These are phyloP conservation scores for Hypoxylon trugodes DNA, from an alignment of 495 filamentous ascomycete species.

Conservation along the genomic window DNA sequence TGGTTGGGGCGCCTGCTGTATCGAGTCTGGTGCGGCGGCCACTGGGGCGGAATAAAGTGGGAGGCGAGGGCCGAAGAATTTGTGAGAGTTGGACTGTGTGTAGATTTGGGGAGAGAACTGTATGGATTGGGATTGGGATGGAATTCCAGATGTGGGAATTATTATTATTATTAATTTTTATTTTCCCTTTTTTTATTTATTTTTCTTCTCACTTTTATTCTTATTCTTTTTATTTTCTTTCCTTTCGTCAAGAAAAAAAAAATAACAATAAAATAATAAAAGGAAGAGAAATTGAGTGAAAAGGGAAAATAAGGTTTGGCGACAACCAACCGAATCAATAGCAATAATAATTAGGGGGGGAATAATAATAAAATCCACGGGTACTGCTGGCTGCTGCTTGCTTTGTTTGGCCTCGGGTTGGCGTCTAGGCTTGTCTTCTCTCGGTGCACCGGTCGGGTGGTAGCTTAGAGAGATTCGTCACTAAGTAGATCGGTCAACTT, in stretches of 20 bases:
- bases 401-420: slow-evolving; percentile 44
- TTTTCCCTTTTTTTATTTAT: slow-evolving; percentile 31
- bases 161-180: slow-evolving; percentile 27
- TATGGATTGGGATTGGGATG: too few species aligned
- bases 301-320: slow-evolving; percentile 33
- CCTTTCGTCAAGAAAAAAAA: slow-evolving; percentile 42
- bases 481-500: not conserved
- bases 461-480: slow-evolving; percentile 14
- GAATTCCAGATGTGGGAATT: slow-evolving; percentile 37
- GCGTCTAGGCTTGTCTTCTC: slow-evolving; percentile 39
- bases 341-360: slow-evolving; percentile 7
- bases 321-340: too few species aligned
- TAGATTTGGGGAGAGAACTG: too few species aligned
- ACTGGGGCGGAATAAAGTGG: slow-evolving; percentile 52
- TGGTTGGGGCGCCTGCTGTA: slow-evolving; percentile 62
- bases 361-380: slow-evolving; percentile 17
- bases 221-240: slow-evolving; percentile 41
- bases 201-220: slow-evolving; percentile 42
- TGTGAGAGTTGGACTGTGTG: too few species aligned
- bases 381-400: slow-evolving; percentile 5
- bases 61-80: slow-evolving; percentile 50
- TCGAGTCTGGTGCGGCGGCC: slow-evolving; percentile 58
- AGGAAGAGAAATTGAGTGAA: slow-evolving; percentile 17
- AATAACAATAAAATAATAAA: not conserved
- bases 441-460: slow-evolving; percentile 34